Evolutionary conservation across 306 rosid genomes (phyloP).

Genomic region (Inga laurina): DNA sequence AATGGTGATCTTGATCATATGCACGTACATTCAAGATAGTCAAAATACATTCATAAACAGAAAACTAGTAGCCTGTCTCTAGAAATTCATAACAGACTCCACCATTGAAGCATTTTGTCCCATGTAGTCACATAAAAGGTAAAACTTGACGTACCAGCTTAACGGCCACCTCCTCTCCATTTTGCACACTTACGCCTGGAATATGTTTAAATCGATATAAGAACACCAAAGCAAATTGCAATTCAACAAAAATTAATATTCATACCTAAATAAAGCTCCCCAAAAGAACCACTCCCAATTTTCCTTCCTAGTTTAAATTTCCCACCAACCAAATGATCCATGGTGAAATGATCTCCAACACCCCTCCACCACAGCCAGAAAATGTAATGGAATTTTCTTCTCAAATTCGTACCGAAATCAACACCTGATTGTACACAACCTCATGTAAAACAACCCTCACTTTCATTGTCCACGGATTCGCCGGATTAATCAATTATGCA

Average conservation of each 20-base stretch:
- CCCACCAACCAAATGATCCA: conserved; percentile 94
- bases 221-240: neutral
- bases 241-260: neutral
- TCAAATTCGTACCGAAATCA: conserved; percentile 53
- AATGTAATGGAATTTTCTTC: conserved; percentile 35
- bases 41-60: conserved; percentile 7
- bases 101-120: conserved; percentile 23
- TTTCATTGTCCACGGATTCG: conserved; percentile 33
- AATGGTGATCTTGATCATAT: conserved; percentile 16
- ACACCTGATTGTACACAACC: conserved; percentile 41
- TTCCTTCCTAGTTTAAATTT: conserved; percentile 97
- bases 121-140: conserved; percentile 12
- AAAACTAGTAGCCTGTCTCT: neutral
- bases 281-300: conserved; percentile 99
- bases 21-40: neutral
- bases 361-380: conserved; percentile 34
- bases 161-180: conserved; percentile 98
- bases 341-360: conserved; percentile 48
- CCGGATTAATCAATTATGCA: conserved; percentile 21
- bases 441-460: conserved; percentile 33
- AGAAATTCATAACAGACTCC: conserved; percentile 17
- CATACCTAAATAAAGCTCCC: conserved; percentile 95
- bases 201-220: conserved; percentile 24
- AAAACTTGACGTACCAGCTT: conserved; percentile 78
- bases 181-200: conserved; percentile 86